phyloP scores from a whole-genome alignment of 257 asterid genomes.

The Penstemon newberryi region DNA sequence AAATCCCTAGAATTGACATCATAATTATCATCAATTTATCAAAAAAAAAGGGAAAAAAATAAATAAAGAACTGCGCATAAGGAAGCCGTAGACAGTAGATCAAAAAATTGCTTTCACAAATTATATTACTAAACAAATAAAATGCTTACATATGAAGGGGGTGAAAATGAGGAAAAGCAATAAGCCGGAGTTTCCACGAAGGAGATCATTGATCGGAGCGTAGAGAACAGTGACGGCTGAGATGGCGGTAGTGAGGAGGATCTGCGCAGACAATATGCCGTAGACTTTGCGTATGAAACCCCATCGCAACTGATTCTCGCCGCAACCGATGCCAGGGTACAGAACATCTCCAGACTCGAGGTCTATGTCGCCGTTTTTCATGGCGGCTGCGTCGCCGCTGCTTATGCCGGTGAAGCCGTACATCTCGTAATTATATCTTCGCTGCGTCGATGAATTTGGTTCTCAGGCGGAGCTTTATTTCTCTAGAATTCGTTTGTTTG shows the following conservation, averaged over 20 bases:
- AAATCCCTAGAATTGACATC: neutral
- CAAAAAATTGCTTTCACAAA: neutral
- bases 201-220: slow-evolving; percentile 77
- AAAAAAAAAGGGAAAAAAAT: neutral
- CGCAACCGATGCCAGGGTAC: slow-evolving; percentile 88
- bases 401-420: slow-evolving; percentile 52
- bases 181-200: slow-evolving; percentile 66
- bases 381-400: slow-evolving; percentile 34
- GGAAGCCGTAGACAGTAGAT: neutral
- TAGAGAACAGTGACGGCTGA: slow-evolving; percentile 74
- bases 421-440: slow-evolving; percentile 39
- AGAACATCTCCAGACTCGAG: slow-evolving; percentile 62
- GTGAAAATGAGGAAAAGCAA: slow-evolving; percentile 74
- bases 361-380: slow-evolving; percentile 48
- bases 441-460: slow-evolving; percentile 8
- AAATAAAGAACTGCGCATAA: no score
- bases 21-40: neutral
- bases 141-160: slow-evolving; percentile 74
- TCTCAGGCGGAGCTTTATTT: slow-evolving; percentile 26
- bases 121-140: neutral
- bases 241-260: slow-evolving; percentile 61
- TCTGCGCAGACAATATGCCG: slow-evolving; percentile 86
- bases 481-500: slow-evolving; percentile 15
- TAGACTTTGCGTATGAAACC: slow-evolving; percentile 96
- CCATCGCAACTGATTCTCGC: slow-evolving; percentile 98